These are phyloP conservation scores for Moelleriella libera DNA, from an alignment of 2,329 filamentous ascomycete species.

Conservation along the genomic window DNA sequence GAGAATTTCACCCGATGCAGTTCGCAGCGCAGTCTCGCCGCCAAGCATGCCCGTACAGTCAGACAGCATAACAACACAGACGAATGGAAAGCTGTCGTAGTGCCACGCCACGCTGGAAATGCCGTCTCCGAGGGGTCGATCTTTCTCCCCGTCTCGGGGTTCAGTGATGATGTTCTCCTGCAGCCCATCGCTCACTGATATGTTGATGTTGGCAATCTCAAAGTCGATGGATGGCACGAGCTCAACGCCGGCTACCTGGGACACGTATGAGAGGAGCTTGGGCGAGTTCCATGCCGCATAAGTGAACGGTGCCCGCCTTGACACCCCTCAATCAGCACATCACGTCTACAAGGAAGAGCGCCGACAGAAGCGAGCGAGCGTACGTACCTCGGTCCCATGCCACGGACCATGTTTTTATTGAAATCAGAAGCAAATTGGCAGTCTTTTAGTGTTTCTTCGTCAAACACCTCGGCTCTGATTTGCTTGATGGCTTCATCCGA, in stretches of 20 bases:
- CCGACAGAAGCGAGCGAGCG: too few species aligned
- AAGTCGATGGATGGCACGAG: slow-evolving; percentile 37
- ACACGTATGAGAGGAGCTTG: slow-evolving; percentile 30
- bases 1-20: slow-evolving; percentile 34
- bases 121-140: slow-evolving; percentile 23
- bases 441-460: slow-evolving; percentile 38
- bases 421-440: slow-evolving; percentile 34
- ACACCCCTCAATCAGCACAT: too few species aligned
- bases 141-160: neutral
- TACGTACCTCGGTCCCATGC: slow-evolving; percentile 25
- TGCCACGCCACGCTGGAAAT: slow-evolving; percentile 49
- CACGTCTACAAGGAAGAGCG: too few species aligned
- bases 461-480: slow-evolving; percentile 49
- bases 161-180: slow-evolving; percentile 11
- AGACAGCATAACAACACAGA: slow-evolving; percentile 55
- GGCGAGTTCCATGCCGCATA: slow-evolving; percentile 34
- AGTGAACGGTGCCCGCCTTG: slow-evolving; percentile 47
- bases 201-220: slow-evolving; percentile 42
- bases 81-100: slow-evolving; percentile 51
- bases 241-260: slow-evolving; percentile 38
- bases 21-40: slow-evolving; percentile 48
- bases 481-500: slow-evolving; percentile 43
- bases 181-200: slow-evolving; percentile 25
- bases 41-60: slow-evolving; percentile 49
- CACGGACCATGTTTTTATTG: slow-evolving; percentile 41